Evolutionary conservation across 164 flowering plant genomes (phyloP).

Genomic region (Protea cynaroides): DNA sequence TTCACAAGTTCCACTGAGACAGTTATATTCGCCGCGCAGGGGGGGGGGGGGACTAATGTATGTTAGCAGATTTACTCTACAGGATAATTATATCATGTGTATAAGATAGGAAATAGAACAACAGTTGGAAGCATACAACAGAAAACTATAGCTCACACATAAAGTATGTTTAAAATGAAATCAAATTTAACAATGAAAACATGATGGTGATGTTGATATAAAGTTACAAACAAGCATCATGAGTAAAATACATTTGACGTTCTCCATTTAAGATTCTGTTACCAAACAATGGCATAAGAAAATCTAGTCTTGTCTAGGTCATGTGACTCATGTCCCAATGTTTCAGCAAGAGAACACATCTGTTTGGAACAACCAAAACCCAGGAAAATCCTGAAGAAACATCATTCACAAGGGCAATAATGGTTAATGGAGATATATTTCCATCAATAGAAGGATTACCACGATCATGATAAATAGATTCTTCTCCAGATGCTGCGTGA

Average conservation of each 20-base stretch:
- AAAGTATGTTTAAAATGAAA: not conserved
- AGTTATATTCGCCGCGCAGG: too few species aligned
- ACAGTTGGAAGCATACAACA: not conserved
- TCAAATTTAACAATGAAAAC: not conserved
- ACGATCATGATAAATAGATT: slow-evolving; percentile 16
- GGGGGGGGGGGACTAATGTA: too few species aligned
- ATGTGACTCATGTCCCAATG: not conserved
- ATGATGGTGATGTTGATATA: not conserved
- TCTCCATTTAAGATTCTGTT: too few species aligned
- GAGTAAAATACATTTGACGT: too few species aligned
- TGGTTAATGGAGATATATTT: not conserved
- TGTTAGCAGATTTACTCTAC: too few species aligned
- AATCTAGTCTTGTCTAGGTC: too few species aligned
- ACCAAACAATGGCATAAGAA: too few species aligned
- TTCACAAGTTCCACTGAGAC: not conserved
- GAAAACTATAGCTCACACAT: not conserved
- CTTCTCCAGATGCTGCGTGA: slow-evolving; percentile 22
- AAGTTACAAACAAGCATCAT: too few species aligned
- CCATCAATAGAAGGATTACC: slow-evolving; percentile 16
- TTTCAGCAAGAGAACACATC: not conserved
- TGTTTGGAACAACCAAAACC: not conserved
- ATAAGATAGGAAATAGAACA: not conserved
- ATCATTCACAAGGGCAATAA: not conserved
- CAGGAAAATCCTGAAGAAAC: not conserved
- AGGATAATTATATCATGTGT: not conserved